Evolutionary conservation across 345 rosid genomes (phyloP), one percentile per base, ranked within the genome.

Genomic region (Euclidium syriacum): DNA sequence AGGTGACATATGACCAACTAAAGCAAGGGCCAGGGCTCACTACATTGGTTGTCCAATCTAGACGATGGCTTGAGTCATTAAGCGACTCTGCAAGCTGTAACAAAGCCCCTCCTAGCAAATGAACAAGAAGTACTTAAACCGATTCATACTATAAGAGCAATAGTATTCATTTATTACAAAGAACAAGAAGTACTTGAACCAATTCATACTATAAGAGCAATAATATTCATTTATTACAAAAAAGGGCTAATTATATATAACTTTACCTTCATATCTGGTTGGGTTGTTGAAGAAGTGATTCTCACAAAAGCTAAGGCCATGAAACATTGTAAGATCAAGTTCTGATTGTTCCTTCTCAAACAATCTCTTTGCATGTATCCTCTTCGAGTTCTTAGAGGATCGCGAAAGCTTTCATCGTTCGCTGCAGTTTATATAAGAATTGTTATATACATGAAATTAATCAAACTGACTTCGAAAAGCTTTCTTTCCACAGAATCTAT

Each of bases 11-110:
- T 42, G 86, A 82, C 98, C 98, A 92, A 57, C 96, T 83, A 72
- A 50, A 74, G 85, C 98, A 92, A 30, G 98, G n/a, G n/a, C n/a
- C n/a, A n/a, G n/a, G 95, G 81, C 87, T 92, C 62, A 85, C 90
- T 6, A 85, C 49, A 82, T 49, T 2, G 9, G 72, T 25, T 62
- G 83, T 71, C 98, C 96, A 92, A 10, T 48, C 77, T 32, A 82
- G 73, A 47, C 11, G 80, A 15, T 57, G 43, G 34, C 64, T 56
- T 9, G 91, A 75, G 66, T 87, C 85, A 27, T 87, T 82, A 56
- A 89, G 94, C 22, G 73, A 71, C 12, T 25, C 62, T 29, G 71
- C 77, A 57, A 89, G 73, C 64, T 84, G 78, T 20, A 69, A n/a
- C 75, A 92, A 75, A 59, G 95, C 96, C 42, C 85, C 80, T 64